Evolutionary conservation across 371 early-diverging fungal genomes (phyloP).

Genomic region (Conidiobolus incongruus): DNA sequence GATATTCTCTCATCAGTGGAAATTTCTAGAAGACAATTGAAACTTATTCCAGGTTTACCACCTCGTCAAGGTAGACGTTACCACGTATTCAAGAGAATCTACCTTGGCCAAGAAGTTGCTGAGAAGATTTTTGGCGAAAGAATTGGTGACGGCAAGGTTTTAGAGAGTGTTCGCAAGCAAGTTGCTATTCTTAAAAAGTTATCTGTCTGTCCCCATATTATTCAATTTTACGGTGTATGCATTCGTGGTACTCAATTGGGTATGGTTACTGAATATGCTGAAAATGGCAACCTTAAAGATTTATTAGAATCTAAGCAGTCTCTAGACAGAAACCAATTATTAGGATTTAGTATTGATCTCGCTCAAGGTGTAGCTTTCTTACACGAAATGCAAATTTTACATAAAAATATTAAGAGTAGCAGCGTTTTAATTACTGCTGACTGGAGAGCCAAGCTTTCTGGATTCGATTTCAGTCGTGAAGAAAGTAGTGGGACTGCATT

Average conservation of each 20-base stretch:
- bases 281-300: slow-evolving; percentile 2
- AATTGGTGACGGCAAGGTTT: slow-evolving; percentile 10
- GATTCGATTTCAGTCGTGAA: background rate
- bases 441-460: background rate
- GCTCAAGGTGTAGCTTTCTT: slow-evolving; percentile 24
- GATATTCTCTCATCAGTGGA: slow-evolving; percentile 11
- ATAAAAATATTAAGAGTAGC: slow-evolving; percentile 31
- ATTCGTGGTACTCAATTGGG: slow-evolving; percentile 10
- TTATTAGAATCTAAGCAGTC: background rate
- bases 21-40: slow-evolving; percentile 9
- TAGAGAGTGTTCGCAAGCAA: slow-evolving; percentile 11
- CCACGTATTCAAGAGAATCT: slow-evolving; percentile 11
- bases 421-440: background rate
- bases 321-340: background rate
- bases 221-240: slow-evolving; percentile 11
- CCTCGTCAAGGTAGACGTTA: slow-evolving; percentile 11
- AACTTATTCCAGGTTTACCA: slow-evolving; percentile 9
- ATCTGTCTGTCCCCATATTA: slow-evolving; percentile 12
- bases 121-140: slow-evolving; percentile 11
- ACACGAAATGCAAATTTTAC: slow-evolving; percentile 28
- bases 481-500: background rate
- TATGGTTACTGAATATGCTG: slow-evolving; percentile 13
- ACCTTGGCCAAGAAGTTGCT: slow-evolving; percentile 12
- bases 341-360: slow-evolving; percentile 8
- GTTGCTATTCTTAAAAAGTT: slow-evolving; percentile 14